phyloP scores from a whole-genome alignment of 352 stramenopile species.

The Globisporangium yorkense region DNA sequence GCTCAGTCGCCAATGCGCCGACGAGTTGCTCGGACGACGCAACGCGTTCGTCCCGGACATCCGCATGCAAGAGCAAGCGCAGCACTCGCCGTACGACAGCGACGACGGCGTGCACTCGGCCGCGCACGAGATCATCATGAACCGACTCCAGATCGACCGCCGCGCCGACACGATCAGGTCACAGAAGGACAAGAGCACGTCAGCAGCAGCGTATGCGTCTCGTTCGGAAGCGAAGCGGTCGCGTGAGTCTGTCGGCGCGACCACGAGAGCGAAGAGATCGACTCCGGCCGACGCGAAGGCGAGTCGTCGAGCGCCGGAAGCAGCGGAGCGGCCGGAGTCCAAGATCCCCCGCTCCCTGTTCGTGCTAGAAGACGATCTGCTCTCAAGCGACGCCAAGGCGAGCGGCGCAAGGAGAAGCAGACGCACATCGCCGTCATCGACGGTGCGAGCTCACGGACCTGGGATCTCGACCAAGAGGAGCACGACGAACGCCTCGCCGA shows the following conservation, averaged over 20 bases:
- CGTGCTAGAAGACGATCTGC: not conserved
- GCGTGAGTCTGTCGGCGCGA: not conserved
- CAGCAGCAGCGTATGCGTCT: not conserved
- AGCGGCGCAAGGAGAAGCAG: not conserved
- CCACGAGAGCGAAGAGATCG: not conserved
- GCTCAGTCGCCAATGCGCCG: constrained; percentile 36
- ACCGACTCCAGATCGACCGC: constrained; percentile 39
- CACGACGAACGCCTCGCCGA: too few species aligned
- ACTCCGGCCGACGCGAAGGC: not conserved
- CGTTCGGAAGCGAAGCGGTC: not conserved
- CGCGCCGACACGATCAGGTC: constrained; percentile 29
- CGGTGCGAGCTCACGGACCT: too few species aligned
- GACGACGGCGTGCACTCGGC: constrained; percentile 11
- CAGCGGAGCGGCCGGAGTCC: not conserved
- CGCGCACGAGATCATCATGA: constrained; percentile 42
- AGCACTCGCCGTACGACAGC: not conserved
- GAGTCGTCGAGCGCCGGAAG: not conserved
- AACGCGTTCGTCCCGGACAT: constrained; percentile 44
- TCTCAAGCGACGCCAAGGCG: not conserved
- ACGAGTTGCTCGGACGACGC: constrained; percentile 43
- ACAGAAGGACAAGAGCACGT: not conserved
- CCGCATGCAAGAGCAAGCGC: constrained; percentile 2
- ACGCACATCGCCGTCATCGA: not conserved
- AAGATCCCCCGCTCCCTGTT: not conserved
- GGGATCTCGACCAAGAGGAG: too few species aligned